Conservation (phyloP, 495 filamentous ascomycete species). For the Platismatia glauca region DNA sequence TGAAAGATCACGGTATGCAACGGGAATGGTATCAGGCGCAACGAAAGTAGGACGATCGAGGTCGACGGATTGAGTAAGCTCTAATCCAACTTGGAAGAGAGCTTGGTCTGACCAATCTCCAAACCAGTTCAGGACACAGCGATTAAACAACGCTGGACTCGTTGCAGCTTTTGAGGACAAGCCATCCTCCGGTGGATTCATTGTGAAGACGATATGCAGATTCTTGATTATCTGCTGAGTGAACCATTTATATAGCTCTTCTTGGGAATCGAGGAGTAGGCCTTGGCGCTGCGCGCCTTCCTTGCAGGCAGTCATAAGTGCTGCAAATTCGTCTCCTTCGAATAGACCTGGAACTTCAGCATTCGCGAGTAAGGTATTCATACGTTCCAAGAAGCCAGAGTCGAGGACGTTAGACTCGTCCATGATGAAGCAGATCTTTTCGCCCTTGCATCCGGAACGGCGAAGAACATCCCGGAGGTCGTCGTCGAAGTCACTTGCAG, state of each 20-base stretch:
- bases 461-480: conserved; percentile 90
- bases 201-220: conserved; percentile 96
- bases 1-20: conserved; percentile 76
- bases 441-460: conserved; percentile 90
- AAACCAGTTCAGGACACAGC: conserved; percentile 99
- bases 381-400: conserved; percentile 95
- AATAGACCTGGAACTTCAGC: conserved; percentile 97
- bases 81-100: conserved; percentile 92
- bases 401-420: conserved; percentile 98
- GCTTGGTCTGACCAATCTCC: conserved; percentile 99
- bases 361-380: conserved; percentile 97
- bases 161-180: conserved; percentile 93
- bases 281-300: conserved; percentile 97
- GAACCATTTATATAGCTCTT: conserved; percentile 99
- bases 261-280: conserved; percentile 86
- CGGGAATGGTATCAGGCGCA: conserved; percentile 85
- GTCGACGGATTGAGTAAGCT: conserved; percentile 92
- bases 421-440: conserved; percentile 99
- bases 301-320: conserved; percentile 96
- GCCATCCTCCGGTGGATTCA: conserved; percentile 98
- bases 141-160: conserved; percentile 94
- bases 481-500: conserved; percentile 96
- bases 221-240: conserved; percentile 99
- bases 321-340: conserved; percentile 91
- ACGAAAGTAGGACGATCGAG: conserved; percentile 75